Percentiles rank a stretch among this genome's conserved stretches.
Evolutionary conservation across 306 rosid genomes (phyloP).

Genomic region (Potentilla sterilis): DNA sequence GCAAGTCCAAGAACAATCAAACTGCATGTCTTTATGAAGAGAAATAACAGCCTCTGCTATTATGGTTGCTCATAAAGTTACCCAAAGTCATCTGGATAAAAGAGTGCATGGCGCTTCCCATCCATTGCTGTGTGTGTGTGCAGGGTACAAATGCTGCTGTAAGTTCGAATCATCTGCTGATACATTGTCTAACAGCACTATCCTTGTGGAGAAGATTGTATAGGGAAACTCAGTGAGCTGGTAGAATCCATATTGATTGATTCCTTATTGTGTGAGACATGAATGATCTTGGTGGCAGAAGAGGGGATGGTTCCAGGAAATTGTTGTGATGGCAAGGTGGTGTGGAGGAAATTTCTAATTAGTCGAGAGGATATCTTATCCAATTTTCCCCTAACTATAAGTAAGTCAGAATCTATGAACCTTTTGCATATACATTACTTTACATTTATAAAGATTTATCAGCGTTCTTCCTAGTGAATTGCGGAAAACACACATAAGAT

Average conservation of each 20-base stretch:
- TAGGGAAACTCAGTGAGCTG: neutral
- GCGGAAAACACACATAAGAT: neutral
- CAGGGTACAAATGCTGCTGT: neutral
- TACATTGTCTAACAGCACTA: neutral
- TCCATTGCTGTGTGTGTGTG: neutral
- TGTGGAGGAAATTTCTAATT: neutral
- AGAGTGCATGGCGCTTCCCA: neutral
- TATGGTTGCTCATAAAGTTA: neutral
- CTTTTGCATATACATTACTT: neutral
- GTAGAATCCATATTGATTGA: neutral
- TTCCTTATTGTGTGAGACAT: neutral
- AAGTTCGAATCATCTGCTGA: neutral
- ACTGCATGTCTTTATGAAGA: neutral
- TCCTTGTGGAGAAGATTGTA: neutral
- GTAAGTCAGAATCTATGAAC: neutral
- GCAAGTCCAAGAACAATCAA: conserved; percentile 1
- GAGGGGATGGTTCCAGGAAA: neutral
- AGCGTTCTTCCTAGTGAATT: neutral
- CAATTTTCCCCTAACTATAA: neutral
- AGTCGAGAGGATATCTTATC: neutral
- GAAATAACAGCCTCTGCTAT: neutral
- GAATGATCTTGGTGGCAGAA: neutral
- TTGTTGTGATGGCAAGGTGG: neutral
- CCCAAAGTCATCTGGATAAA: neutral
- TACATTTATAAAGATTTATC: neutral